phyloP scores from a whole-genome alignment of 345 rosid species.

The Gossypioides kirkii region DNA sequence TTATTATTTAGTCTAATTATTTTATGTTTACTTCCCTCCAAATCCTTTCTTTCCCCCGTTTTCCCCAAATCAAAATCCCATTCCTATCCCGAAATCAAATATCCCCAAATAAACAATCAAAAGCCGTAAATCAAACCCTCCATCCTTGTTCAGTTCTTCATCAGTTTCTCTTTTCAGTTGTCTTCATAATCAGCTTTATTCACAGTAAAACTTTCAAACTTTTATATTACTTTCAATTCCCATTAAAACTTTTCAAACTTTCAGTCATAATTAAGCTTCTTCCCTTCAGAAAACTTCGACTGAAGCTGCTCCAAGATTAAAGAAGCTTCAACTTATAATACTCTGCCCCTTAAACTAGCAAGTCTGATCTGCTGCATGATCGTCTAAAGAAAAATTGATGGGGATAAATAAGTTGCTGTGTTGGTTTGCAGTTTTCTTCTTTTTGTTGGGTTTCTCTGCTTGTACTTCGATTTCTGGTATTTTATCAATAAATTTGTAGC shows the following conservation, averaged over 20 bases:
- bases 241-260: background rate
- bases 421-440: conserved; percentile 21
- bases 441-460: conserved; percentile 27
- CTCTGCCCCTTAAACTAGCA: background rate
- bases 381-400: conserved; percentile 16
- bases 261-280: background rate
- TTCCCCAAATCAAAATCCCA: too few species aligned
- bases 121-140: too few species aligned
- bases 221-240: background rate
- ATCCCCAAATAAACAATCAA: too few species aligned
- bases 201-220: too few species aligned
- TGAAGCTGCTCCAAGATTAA: background rate
- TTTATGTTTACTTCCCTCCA: too few species aligned
- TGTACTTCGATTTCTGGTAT: conserved; percentile 40
- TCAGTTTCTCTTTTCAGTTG: too few species aligned
- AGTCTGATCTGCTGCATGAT: background rate
- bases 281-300: background rate
- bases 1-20: too few species aligned
- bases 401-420: background rate
- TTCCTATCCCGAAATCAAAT: too few species aligned
- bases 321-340: background rate
- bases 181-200: too few species aligned
- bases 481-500: background rate
- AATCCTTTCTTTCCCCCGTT: too few species aligned
- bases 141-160: too few species aligned